Conservation (phyloP, 495 filamentous ascomycete genomes). For the Neurospora hispaniola region DNA sequence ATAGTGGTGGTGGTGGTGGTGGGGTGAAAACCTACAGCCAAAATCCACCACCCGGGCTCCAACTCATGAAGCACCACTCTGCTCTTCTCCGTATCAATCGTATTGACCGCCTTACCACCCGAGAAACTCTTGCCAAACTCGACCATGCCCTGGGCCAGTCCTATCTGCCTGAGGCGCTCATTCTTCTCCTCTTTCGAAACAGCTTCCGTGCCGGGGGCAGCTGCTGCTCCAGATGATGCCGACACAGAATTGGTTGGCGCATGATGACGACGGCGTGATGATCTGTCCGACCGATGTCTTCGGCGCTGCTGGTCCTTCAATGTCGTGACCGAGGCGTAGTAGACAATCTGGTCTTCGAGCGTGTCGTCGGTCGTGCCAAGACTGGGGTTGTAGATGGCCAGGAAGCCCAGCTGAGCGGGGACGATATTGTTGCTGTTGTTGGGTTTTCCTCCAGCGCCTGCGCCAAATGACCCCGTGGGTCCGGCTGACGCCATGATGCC, state of each 20-base stretch:
- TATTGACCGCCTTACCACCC: conserved; percentile 60
- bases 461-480: background rate
- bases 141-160: conserved; percentile 96
- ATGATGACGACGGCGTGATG: background rate
- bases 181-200: conserved; percentile 55
- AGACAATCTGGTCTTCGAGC: conserved; percentile 80
- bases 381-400: conserved; percentile 89
- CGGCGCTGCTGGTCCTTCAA: conserved; percentile 21
- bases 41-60: conserved; percentile 80
- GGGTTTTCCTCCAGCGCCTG: background rate
- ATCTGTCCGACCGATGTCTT: background rate
- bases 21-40: conserved; percentile 37
- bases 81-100: conserved; percentile 81
- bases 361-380: conserved; percentile 85
- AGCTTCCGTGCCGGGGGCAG: conserved; percentile 18
- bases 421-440: conserved; percentile 25
- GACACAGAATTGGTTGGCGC: background rate
- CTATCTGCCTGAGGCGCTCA: conserved; percentile 79
- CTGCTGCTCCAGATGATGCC: background rate
- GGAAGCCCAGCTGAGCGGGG: conserved; percentile 77
- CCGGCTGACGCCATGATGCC: background rate
- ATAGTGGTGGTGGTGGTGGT: background rate
- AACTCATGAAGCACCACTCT: conserved; percentile 77
- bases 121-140: conserved; percentile 87
- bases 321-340: conserved; percentile 62